Percentiles rank a stretch among this genome's conserved stretches.
phyloP scores from a whole-genome alignment of 2,329 filamentous ascomycete genomes.

The Ascochyta rabiei region DNA sequence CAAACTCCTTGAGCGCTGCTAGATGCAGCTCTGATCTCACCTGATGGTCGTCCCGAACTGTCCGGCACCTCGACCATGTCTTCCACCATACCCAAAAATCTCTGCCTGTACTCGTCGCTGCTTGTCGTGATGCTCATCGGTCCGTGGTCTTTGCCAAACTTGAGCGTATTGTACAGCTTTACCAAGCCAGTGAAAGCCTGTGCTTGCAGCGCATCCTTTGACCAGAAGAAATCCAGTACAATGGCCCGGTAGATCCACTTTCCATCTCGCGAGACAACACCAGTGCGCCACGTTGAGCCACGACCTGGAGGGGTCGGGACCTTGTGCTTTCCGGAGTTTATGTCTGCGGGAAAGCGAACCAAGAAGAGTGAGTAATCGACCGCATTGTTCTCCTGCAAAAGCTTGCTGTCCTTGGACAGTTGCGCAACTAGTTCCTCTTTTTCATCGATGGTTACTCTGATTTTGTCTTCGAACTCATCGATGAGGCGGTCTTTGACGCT shows the following conservation, averaged over 20 bases:
- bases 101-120: conserved; percentile 68
- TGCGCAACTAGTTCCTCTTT: conserved; percentile 62
- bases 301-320: conserved; percentile 42
- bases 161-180: conserved; percentile 63
- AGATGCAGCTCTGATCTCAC: conserved; percentile 32
- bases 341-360: conserved; percentile 60
- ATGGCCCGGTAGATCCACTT: conserved; percentile 71
- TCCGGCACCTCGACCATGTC: conserved; percentile 44
- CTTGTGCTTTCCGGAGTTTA: conserved; percentile 27
- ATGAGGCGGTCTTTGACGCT: conserved; percentile 69
- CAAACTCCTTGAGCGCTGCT: conserved; percentile 15
- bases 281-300: conserved; percentile 63
- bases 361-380: conserved; percentile 80
- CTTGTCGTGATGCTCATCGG: conserved; percentile 78
- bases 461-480: conserved; percentile 70
- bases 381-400: conserved; percentile 67
- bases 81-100: conserved; percentile 61
- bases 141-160: conserved; percentile 63
- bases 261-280: conserved; percentile 65
- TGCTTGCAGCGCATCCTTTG: conserved; percentile 71
- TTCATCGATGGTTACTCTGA: conserved; percentile 62
- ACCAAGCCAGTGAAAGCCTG: conserved; percentile 70
- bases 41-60: conserved; percentile 40
- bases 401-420: conserved; percentile 66
- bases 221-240: conserved; percentile 79